Evolutionary conservation across 805 yeast genomes (phyloP).

Genomic region (Isabelozyma gotoi): DNA sequence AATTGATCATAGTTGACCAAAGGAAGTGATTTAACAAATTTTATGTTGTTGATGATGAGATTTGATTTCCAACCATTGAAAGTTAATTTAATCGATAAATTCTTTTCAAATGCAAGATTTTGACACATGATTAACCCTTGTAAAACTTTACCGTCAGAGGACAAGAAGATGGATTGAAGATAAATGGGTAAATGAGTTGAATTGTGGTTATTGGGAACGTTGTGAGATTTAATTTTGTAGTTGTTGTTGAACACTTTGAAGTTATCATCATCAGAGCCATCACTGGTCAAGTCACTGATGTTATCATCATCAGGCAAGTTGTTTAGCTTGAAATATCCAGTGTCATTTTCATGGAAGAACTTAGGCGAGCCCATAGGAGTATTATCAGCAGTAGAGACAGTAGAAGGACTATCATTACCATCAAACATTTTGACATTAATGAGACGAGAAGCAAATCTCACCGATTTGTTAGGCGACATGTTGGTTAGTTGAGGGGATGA

Average conservation of each 20-base stretch:
- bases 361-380: slow-evolving; percentile 46
- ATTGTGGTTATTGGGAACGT: slow-evolving; percentile 11
- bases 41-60: slow-evolving; percentile 19
- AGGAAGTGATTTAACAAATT: slow-evolving; percentile 19
- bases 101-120: slow-evolving; percentile 39
- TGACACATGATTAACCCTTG: slow-evolving; percentile 28
- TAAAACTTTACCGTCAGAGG: slow-evolving; percentile 13
- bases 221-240: slow-evolving; percentile 12
- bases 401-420: slow-evolving; percentile 57
- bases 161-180: slow-evolving; percentile 38
- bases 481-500: slow-evolving; percentile 25
- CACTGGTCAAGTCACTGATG: slow-evolving; percentile 17
- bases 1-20: slow-evolving; percentile 44
- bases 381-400: slow-evolving; percentile 55
- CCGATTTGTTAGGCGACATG: slow-evolving; percentile 41
- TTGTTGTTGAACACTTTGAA: slow-evolving; percentile 6
- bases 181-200: slow-evolving; percentile 20
- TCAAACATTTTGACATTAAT: slow-evolving; percentile 66
- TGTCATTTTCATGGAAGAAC: slow-evolving; percentile 7
- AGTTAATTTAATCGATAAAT: slow-evolving; percentile 44
- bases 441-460: slow-evolving; percentile 60
- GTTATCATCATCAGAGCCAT: slow-evolving; percentile 21
- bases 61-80: slow-evolving; percentile 48
- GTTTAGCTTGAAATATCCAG: slow-evolving; percentile 27
- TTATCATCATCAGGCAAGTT: slow-evolving; percentile 18